Evolutionary conservation across 441 rosid genomes (phyloP), one percentile per base, ranked within the genome.

Genomic region (Breynia disticha): DNA sequence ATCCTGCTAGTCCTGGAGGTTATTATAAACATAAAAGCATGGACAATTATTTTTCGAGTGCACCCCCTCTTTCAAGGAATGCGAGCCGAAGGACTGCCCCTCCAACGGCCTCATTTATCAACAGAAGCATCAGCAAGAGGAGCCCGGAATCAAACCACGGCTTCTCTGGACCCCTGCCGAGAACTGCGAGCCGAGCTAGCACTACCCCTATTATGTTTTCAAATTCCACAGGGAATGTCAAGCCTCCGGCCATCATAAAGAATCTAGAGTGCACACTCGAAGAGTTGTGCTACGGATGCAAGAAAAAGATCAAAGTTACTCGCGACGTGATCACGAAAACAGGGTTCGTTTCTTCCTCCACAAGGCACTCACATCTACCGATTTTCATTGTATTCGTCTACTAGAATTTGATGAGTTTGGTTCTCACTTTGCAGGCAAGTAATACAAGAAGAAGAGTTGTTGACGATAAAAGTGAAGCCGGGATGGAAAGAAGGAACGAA

Each of bases 401-500:
- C 35, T 5, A 0, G 35, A 28, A 28, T 28, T 28, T 28, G 35
- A 41, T 41, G 3, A 11, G 44, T 41, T 41, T 11, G 44, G 13
- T 41, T 41, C 44, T 41, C 15, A 20, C 48, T 16, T 19, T 28
- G 64, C 72, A 80, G 83, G 66, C 68, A 75, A 51, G 14, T 72
- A 50, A 57, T 58, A 1, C 66, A 85, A 62, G 84, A 88, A 52
- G 89, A 80, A 57, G 91, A 86, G 67, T 54, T 67, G 1, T 62
- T 86, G 35, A 73, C 79, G 1, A 79, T 86, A 57, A 67, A 80
- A 58, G 88, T 89, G 62, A 79, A 86, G 72, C 78, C 97, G 2
- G 97, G 95, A 53, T 90, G 97, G 97, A 86, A 71, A 66, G 72
- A 67, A 15, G 94, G 94, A 52, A 90, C 89, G 0, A 80, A 71